These are phyloP conservation scores for Raphanus hybrid DNA, from an alignment of 441 rosid genomes.

Conservation along the genomic window DNA sequence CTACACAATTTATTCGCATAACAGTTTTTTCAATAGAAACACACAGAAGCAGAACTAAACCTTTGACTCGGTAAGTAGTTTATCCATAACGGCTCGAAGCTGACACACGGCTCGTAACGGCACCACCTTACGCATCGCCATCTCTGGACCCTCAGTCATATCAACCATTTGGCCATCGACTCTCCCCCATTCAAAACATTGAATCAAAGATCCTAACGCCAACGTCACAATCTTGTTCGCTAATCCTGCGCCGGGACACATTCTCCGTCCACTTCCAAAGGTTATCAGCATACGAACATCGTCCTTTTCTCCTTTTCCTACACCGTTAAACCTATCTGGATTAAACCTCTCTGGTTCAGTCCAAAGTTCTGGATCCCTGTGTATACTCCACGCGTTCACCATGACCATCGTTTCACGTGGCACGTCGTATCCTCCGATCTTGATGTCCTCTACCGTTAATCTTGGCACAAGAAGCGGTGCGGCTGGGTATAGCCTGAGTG, in stretches of 20 bases:
- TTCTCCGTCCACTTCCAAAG: conserved; percentile 20
- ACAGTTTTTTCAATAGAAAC: background rate
- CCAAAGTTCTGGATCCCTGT: conserved; percentile 14
- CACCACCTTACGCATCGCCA: conserved; percentile 13
- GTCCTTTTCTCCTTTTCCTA: background rate
- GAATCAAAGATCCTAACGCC: conserved; percentile 22
- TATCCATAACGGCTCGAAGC: conserved; percentile 8
- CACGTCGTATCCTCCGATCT: conserved; percentile 15
- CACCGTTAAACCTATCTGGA: conserved; percentile 12
- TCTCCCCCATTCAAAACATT: conserved; percentile 18
- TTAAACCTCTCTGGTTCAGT: conserved; percentile 10
- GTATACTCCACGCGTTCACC: conserved; percentile 17
- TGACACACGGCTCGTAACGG: conserved; percentile 20
- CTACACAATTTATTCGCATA: background rate
- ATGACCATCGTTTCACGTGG: conserved; percentile 17
- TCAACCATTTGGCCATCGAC: background rate
- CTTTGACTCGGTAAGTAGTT: background rate
- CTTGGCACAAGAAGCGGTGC: conserved; percentile 8
- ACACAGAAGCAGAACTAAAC: background rate
- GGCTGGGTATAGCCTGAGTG: conserved; percentile 10
- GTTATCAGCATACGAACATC: background rate
- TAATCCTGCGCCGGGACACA: conserved; percentile 23
- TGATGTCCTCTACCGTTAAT: background rate
- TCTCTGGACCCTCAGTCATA: conserved; percentile 7
- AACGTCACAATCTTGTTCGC: conserved; percentile 15